Percentiles rank a stretch among this genome's conserved stretches.
phyloP scores from a whole-genome alignment of 106 monocot genomes.

The Agapanthus africanus region DNA sequence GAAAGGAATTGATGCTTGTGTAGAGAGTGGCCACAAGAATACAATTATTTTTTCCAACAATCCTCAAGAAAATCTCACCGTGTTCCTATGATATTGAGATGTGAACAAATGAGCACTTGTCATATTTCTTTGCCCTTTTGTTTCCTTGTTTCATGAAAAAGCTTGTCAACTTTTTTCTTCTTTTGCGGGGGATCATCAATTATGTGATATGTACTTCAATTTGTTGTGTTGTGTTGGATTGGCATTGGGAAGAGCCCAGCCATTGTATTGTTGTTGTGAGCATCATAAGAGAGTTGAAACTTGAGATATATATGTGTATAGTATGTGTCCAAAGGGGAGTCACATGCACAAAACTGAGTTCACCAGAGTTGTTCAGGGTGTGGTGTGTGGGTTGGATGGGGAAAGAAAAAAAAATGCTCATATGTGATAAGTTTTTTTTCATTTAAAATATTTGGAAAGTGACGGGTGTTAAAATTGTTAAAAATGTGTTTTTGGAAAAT shows the following conservation, averaged over 20 bases:
- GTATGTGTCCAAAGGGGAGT: background rate
- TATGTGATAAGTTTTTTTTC: no score
- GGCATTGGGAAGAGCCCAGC: background rate
- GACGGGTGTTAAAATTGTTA: no score
- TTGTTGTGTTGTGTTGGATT: background rate
- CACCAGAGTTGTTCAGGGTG: background rate
- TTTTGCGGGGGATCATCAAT: background rate
- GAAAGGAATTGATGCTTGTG: constrained; percentile 19
- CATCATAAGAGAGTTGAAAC: background rate
- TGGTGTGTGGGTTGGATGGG: no score
- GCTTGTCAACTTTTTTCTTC: background rate
- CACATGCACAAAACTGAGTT: background rate
- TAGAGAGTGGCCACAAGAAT: constrained; percentile 21
- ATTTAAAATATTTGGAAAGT: no score
- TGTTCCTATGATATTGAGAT: constrained; percentile 14
- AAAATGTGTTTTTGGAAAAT: no score
- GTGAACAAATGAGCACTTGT: no score
- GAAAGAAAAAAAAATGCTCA: no score
- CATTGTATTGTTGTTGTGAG: no score
- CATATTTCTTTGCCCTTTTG: no score
- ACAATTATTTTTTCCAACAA: no score
- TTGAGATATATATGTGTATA: no score
- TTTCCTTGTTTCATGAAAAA: background rate
- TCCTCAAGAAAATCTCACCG: constrained; percentile 16
- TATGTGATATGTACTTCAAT: background rate